Conservation (phyloP, 2,329 filamentous ascomycete genomes). For the Neonectria punicea region DNA sequence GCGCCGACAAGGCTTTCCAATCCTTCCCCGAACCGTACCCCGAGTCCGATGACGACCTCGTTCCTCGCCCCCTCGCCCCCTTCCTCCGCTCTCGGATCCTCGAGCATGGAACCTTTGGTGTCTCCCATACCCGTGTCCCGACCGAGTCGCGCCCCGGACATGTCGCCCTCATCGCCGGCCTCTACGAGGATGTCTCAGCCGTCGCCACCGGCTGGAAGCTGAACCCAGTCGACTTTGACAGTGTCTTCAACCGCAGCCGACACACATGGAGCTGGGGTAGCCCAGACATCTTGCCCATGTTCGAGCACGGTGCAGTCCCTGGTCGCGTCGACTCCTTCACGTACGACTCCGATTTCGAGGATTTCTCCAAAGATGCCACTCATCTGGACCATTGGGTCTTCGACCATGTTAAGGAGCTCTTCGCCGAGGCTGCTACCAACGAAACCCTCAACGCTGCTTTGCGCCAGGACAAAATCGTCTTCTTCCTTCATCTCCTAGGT, state of each 20-base stretch:
- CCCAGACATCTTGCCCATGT: constrained; percentile 97
- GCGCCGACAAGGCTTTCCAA: constrained; percentile 98
- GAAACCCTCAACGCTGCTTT: constrained; percentile 77
- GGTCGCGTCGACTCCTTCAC: constrained; percentile 88
- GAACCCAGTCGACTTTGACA: constrained; percentile 98
- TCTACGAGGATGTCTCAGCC: constrained; percentile 98
- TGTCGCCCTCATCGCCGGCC: constrained; percentile 93
- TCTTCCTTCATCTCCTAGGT: constrained; percentile 93
- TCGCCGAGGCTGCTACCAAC: constrained; percentile 82
- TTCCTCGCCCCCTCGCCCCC: constrained; percentile 84
- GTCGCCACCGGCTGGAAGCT: constrained; percentile 98
- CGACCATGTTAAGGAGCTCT: constrained; percentile 88
- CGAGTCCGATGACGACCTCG: constrained; percentile 70
- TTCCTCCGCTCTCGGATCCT: constrained; percentile 91
- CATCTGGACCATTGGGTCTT: constrained; percentile 95
- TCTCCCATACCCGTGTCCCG: constrained; percentile 95
- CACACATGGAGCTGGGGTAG: constrained; percentile 99
- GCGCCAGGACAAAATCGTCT: constrained; percentile 87
- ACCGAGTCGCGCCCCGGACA: constrained; percentile 97
- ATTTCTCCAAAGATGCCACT: constrained; percentile 85
- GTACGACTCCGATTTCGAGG: constrained; percentile 87
- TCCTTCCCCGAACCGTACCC: constrained; percentile 88
- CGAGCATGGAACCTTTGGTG: constrained; percentile 91
- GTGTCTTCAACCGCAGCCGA: constrained; percentile 94
- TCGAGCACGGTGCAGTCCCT: constrained; percentile 88